These are phyloP conservation scores for Monascus ruber DNA, from an alignment of 2,329 filamentous ascomycete genomes.

Conservation along the genomic window DNA sequence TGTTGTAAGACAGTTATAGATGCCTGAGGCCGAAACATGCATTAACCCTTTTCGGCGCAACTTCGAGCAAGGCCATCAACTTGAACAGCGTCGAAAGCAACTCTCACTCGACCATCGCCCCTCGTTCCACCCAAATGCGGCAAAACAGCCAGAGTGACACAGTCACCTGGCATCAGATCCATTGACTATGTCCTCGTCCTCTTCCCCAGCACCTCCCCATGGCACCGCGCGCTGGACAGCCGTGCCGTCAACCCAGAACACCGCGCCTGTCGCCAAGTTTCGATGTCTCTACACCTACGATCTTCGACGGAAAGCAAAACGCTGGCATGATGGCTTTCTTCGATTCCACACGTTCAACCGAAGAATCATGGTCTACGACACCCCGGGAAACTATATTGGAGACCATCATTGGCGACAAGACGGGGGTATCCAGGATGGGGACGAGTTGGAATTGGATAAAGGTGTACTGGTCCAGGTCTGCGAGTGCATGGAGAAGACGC, in stretches of 20 bases:
- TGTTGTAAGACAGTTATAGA: neutral
- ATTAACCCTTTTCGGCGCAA: neutral
- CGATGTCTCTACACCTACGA: conserved; percentile 81
- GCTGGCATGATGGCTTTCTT: conserved; percentile 86
- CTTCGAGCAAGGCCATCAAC: too few relatives aligned
- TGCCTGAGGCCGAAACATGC: conserved; percentile 4
- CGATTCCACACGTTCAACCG: conserved; percentile 87
- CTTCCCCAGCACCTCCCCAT: conserved; percentile 12
- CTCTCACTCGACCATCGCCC: too few relatives aligned
- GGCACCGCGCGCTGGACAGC: conserved; percentile 21
- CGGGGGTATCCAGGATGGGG: conserved; percentile 62
- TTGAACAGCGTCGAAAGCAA: too few relatives aligned
- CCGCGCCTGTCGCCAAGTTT: conserved; percentile 68
- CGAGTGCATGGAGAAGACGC: conserved; percentile 58
- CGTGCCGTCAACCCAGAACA: conserved; percentile 46
- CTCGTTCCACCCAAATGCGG: too few relatives aligned
- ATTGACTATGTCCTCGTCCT: conserved; percentile 13
- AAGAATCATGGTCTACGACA: conserved; percentile 81
- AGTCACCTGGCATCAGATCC: conserved; percentile 2
- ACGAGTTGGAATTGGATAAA: conserved; percentile 70
- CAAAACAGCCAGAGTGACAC: too few relatives aligned
- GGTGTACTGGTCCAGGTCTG: conserved; percentile 69
- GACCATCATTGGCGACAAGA: conserved; percentile 70
- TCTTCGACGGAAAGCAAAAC: conserved; percentile 72
- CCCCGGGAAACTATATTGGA: conserved; percentile 66